Conservation (phyloP, 805 yeast species). For the Candida ponderosae region DNA sequence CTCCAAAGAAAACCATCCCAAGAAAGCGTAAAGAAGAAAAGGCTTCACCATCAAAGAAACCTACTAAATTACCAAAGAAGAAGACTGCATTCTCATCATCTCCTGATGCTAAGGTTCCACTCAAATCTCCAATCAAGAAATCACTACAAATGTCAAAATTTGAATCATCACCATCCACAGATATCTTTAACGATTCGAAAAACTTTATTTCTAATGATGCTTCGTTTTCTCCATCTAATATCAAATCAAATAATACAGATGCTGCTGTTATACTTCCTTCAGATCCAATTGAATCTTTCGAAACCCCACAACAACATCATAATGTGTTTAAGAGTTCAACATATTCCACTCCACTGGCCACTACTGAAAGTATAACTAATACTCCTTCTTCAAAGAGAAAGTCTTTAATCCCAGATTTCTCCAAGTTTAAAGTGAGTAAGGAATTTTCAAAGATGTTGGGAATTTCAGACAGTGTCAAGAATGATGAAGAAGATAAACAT, state of each 20-base stretch:
- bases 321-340: slow-evolving; percentile 5
- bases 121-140: slow-evolving; percentile 16
- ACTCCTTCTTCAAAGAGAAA: slow-evolving; percentile 9
- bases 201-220: no score
- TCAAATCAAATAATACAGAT: not conserved
- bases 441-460: slow-evolving; percentile 31
- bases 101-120: slow-evolving; percentile 9
- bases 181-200: not conserved
- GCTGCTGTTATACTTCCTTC: not conserved
- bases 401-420: slow-evolving; percentile 23
- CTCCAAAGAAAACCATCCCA: slow-evolving; percentile 18
- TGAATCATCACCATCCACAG: slow-evolving; percentile 12
- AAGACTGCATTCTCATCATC: slow-evolving; percentile 24
- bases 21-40: slow-evolving; percentile 15
- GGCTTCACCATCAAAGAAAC: slow-evolving; percentile 3
- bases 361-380: no score
- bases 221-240: not conserved
- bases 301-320: slow-evolving; percentile 10
- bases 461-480: slow-evolving; percentile 6
- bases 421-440: slow-evolving; percentile 23
- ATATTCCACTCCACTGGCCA: slow-evolving; percentile 7
- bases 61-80: slow-evolving; percentile 1
- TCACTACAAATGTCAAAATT: slow-evolving; percentile 17
- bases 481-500: not conserved
- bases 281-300: not conserved